These are phyloP conservation scores for Pelargonium nanum DNA, from an alignment of 345 rosid species.

Conservation along the genomic window DNA sequence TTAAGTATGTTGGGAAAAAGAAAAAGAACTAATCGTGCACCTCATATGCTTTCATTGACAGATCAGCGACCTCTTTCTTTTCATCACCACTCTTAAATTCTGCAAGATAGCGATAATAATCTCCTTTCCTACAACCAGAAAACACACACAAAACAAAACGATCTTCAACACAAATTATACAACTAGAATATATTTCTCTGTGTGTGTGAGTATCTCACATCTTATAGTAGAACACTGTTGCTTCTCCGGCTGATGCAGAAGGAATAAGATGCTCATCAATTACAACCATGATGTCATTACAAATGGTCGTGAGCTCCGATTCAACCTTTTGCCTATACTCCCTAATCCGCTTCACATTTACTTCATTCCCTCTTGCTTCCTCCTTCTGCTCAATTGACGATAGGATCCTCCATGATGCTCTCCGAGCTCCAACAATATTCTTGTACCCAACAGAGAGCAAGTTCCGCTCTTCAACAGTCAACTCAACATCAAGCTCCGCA, in stretches of 20 bases:
- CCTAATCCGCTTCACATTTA: constrained; percentile 23
- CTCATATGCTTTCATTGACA: constrained; percentile 40
- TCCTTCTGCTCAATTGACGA: constrained; percentile 32
- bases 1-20: neutral
- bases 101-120: constrained; percentile 48
- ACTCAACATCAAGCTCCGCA: constrained; percentile 24
- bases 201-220: constrained; percentile 14
- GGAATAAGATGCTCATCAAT: constrained; percentile 31
- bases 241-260: constrained; percentile 25
- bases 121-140: constrained; percentile 38
- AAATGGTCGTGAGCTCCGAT: constrained; percentile 22
- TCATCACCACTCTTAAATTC: constrained; percentile 37
- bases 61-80: constrained; percentile 38
- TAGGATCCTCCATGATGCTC: constrained; percentile 34
- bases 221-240: constrained; percentile 28
- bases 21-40: constrained; percentile 6
- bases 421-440: constrained; percentile 27
- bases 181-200: neutral
- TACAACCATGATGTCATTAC: constrained; percentile 29
- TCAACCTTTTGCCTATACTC: constrained; percentile 31
- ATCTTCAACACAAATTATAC: neutral
- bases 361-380: constrained; percentile 24
- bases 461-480: constrained; percentile 30
- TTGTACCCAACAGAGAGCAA: constrained; percentile 31
- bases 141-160: constrained; percentile 1